phyloP scores from a whole-genome alignment of 108 stramenopile species.

The Chaetoceros muelleri region DNA sequence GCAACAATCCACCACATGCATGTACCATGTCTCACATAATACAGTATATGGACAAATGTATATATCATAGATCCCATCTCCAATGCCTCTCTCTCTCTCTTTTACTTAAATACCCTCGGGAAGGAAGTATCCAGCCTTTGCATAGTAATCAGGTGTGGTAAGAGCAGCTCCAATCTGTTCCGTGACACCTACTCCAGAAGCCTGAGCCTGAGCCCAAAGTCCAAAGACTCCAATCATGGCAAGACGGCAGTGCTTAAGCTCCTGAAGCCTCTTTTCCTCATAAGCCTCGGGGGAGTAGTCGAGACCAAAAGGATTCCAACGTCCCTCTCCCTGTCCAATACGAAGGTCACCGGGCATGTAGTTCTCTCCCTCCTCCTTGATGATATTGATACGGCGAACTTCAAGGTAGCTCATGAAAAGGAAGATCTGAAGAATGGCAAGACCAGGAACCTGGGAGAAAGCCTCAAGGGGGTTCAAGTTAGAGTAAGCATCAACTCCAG shows the following conservation, averaged over 20 bases:
- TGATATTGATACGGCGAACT: conserved; percentile 70
- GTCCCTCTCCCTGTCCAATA: conserved; percentile 84
- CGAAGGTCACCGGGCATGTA: conserved; percentile 77
- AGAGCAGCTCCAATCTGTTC: conserved; percentile 83
- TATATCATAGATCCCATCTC: too few relatives aligned
- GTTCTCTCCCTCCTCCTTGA: conserved; percentile 65
- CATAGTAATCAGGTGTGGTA: conserved; percentile 51
- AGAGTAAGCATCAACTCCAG: conserved; percentile 87
- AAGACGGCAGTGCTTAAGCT: conserved; percentile 96
- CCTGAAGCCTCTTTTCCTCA: conserved; percentile 89
- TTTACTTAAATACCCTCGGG: conserved; percentile 88
- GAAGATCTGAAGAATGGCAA: conserved; percentile 82
- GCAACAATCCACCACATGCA: too few relatives aligned
- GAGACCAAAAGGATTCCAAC: conserved; percentile 89
- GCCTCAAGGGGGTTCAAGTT: conserved; percentile 89
- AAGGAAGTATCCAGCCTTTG: conserved; percentile 88
- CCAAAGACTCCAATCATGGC: conserved; percentile 93
- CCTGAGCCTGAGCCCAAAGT: conserved; percentile 69
- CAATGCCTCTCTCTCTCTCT: too few relatives aligned
- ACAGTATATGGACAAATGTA: too few relatives aligned
- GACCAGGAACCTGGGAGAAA: conserved; percentile 63
- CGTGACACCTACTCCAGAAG: conserved; percentile 67
- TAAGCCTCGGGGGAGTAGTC: conserved; percentile 94
- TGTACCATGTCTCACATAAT: too few relatives aligned
- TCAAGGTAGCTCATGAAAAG: conserved; percentile 77